A percentile compares a stretch with the other conserved stretches of the same genome.
phyloP scores from a whole-genome alignment of 768 basidiomycete genomes.

The Phylloporus arenicola region DNA sequence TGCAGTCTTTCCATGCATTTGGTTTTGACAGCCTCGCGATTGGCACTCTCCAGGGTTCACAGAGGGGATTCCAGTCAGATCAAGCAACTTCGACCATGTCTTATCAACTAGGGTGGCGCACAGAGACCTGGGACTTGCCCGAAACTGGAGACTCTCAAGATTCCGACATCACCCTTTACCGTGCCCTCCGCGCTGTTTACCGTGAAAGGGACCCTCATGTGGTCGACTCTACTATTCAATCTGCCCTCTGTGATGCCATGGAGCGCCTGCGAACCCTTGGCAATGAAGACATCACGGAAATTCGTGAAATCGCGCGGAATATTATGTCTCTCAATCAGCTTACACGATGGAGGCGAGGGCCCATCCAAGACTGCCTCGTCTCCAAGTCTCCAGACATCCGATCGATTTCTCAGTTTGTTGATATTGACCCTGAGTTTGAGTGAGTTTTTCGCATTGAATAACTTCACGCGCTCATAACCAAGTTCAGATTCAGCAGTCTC shows the following conservation, averaged over 20 bases:
- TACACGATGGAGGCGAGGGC: slow-evolving; percentile 49
- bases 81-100: slow-evolving; percentile 44
- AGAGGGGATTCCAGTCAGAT: slow-evolving; percentile 27
- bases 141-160: slow-evolving; percentile 42
- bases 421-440: slow-evolving; percentile 59
- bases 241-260: slow-evolving; percentile 56
- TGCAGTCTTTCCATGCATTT: slow-evolving; percentile 80
- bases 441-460: slow-evolving; percentile 34
- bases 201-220: slow-evolving; percentile 58
- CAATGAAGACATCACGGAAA: slow-evolving; percentile 74
- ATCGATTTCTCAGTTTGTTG: slow-evolving; percentile 40
- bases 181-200: slow-evolving; percentile 75
- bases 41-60: slow-evolving; percentile 47
- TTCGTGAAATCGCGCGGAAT: slow-evolving; percentile 60
- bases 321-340: slow-evolving; percentile 82
- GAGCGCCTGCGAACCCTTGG: slow-evolving; percentile 57
- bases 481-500: slow-evolving; percentile 60
- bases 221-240: slow-evolving; percentile 47
- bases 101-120: slow-evolving; percentile 89
- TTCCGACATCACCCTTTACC: slow-evolving; percentile 63
- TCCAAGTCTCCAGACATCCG: slow-evolving; percentile 30
- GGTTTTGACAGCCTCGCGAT: slow-evolving; percentile 90
- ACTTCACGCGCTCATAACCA: slow-evolving; percentile 8
- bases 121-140: slow-evolving; percentile 93
- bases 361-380: slow-evolving; percentile 24